These are phyloP conservation scores for Penicillium sp. DNA, from an alignment of 2,329 filamentous ascomycete species.

Conservation along the genomic window DNA sequence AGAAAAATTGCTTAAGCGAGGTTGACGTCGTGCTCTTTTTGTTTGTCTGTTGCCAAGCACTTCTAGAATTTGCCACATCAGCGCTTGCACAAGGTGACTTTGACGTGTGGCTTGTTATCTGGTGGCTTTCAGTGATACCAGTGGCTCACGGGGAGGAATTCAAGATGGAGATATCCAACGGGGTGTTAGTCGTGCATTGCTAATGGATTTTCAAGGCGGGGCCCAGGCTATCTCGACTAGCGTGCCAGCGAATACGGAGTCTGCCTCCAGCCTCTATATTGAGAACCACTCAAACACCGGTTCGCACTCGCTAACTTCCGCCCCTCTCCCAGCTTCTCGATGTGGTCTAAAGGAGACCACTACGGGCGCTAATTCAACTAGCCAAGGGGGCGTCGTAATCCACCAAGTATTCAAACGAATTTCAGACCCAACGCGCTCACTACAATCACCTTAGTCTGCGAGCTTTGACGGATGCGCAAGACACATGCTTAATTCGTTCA, in stretches of 20 bases:
- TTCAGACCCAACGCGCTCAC: background rate
- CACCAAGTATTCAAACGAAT: background rate
- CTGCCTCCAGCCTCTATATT: background rate
- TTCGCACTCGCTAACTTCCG: background rate
- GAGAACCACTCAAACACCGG: background rate
- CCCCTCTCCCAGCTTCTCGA: background rate
- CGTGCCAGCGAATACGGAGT: background rate
- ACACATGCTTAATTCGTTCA: background rate
- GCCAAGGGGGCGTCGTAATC: background rate
- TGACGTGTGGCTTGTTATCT: background rate
- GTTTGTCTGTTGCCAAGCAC: background rate
- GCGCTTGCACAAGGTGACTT: background rate
- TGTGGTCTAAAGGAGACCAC: background rate
- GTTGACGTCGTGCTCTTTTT: background rate
- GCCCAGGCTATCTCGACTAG: background rate
- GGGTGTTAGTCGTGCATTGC: too few relatives aligned
- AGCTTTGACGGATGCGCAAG: background rate
- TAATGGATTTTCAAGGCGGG: too few relatives aligned
- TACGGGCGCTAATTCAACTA: background rate
- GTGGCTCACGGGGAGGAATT: background rate
- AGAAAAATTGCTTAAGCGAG: slow-evolving; percentile 1
- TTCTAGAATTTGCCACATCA: background rate
- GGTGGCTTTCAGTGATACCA: background rate
- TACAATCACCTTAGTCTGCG: background rate
- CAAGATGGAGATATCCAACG: background rate